These are phyloP conservation scores for Closterium sp. DNA, from an alignment of 139 green algal genomes.

Conservation along the genomic window DNA sequence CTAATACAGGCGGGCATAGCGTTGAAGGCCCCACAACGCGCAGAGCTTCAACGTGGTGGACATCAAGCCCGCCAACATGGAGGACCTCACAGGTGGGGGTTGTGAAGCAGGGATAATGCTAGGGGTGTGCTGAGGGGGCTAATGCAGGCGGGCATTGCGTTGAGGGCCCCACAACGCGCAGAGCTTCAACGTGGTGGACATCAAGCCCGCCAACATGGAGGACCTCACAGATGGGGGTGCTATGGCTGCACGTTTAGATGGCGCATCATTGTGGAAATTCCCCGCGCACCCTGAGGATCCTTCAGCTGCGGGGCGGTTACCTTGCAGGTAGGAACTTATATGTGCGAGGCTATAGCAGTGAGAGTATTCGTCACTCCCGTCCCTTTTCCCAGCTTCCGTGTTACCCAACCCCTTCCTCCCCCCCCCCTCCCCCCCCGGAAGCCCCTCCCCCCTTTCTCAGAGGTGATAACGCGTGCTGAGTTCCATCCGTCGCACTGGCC, in stretches of 20 bases:
- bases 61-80: constrained; percentile 99
- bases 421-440: no score
- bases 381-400: neutral
- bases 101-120: no score
- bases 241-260: no score
- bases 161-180: constrained; percentile 59
- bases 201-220: constrained; percentile 99
- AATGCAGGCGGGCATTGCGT: no score
- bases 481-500: constrained; percentile 90
- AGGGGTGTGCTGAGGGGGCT: no score
- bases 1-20: no score
- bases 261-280: no score
- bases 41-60: constrained; percentile 97
- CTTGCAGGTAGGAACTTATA: neutral
- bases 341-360: neutral
- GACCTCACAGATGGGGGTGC: constrained; percentile 87
- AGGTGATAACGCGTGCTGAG: constrained; percentile 95
- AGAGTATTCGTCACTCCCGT: neutral
- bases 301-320: no score
- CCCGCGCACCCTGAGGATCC: no score
- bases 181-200: constrained; percentile 98
- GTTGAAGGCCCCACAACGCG: constrained; percentile 54
- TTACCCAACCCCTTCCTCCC: neutral
- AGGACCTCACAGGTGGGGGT: constrained; percentile 90
- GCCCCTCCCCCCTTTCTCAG: constrained; percentile 7